phyloP scores from a whole-genome alignment of 1,284 basidiomycete genomes.

The Ustanciosporium gigantosporum region DNA sequence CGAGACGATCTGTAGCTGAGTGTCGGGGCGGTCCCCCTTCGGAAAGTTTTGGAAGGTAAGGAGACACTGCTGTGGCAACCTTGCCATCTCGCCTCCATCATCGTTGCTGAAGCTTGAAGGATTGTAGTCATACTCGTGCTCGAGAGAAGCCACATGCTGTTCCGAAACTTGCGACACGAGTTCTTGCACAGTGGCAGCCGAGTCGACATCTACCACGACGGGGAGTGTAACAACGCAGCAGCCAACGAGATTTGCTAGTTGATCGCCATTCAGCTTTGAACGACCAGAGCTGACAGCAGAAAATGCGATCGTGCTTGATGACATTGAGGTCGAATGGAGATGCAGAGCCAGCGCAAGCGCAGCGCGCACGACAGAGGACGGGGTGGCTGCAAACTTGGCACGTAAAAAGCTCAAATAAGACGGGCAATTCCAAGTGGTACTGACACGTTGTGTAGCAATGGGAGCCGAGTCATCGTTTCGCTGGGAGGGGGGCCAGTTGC shows the following conservation, averaged over 20 bases:
- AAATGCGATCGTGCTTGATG: background rate
- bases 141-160: background rate
- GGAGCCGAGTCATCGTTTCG: background rate
- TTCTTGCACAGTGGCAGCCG: background rate
- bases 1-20: background rate
- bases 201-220: background rate
- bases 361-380: background rate
- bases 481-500: background rate
- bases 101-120: background rate
- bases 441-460: background rate
- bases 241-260: background rate
- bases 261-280: background rate
- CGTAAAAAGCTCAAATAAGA: background rate
- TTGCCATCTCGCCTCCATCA: background rate
- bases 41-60: background rate
- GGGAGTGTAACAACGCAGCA: background rate
- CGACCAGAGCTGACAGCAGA: background rate
- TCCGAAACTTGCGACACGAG: background rate
- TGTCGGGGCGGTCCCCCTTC: background rate
- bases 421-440: background rate
- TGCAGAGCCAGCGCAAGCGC: background rate
- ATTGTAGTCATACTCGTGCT: background rate
- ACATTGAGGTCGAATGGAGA: background rate
- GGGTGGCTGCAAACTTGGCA: background rate
- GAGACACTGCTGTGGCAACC: background rate